These are phyloP conservation scores for Flaveria sonorensis DNA, from an alignment of 129 eudicot genomes.

Conservation along the genomic window DNA sequence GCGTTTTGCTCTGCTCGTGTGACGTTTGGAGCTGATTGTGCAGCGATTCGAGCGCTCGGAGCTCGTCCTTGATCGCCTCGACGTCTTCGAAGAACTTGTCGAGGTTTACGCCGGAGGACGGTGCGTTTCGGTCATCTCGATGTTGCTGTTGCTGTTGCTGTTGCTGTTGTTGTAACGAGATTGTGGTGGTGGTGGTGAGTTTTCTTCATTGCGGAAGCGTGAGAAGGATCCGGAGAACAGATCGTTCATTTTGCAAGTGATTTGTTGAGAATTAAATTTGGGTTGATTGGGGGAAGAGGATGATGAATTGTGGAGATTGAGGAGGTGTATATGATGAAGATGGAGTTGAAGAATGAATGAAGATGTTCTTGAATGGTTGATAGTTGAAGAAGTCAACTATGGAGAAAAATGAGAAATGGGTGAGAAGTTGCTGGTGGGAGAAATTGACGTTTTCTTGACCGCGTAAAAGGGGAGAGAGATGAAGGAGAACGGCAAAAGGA, in stretches of 20 bases:
- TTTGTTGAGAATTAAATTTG: too few species aligned
- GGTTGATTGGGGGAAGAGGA: slow-evolving; percentile 1
- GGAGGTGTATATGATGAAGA: slow-evolving; percentile 16
- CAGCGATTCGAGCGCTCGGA: slow-evolving; percentile 58
- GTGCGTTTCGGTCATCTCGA: slow-evolving; percentile 46
- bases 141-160: slow-evolving; percentile 30
- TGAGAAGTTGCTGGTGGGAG: slow-evolving; percentile 25
- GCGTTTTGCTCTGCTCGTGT: slow-evolving; percentile 70
- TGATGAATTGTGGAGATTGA: neutral
- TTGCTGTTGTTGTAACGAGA: slow-evolving; percentile 24
- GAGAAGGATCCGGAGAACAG: slow-evolving; percentile 76
- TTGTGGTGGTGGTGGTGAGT: slow-evolving; percentile 52
- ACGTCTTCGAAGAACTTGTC: slow-evolving; percentile 79
- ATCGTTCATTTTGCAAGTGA: slow-evolving; percentile 55
- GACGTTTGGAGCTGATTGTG: slow-evolving; percentile 49
- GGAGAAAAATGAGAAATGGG: slow-evolving; percentile 15
- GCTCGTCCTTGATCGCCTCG: slow-evolving; percentile 65
- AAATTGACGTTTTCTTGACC: slow-evolving; percentile 18
- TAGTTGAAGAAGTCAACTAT: slow-evolving; percentile 30
- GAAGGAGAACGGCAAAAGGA: slow-evolving; percentile 18
- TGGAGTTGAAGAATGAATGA: too few species aligned
- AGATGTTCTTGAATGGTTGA: neutral
- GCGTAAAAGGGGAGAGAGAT: slow-evolving; percentile 19
- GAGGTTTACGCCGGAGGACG: slow-evolving; percentile 48
- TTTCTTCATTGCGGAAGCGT: slow-evolving; percentile 51